Percentiles rank a stretch among this genome's conserved stretches.
phyloP scores from a whole-genome alignment of 2,329 filamentous ascomycete genomes.

The Triangularia setosa region DNA sequence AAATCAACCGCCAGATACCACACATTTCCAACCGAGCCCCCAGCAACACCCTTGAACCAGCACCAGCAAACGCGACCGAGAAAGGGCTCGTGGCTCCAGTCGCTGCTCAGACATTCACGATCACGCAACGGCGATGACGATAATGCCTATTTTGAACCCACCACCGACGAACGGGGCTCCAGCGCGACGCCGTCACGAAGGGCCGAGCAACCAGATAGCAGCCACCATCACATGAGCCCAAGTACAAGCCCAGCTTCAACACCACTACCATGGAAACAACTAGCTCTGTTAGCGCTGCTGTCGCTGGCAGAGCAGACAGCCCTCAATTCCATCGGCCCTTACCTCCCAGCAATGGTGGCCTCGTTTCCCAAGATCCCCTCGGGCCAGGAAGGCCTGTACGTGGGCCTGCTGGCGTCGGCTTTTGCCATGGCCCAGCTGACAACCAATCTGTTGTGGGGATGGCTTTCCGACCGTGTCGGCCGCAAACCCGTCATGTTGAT shows the following conservation, averaged over 20 bases:
- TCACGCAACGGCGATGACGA: neutral
- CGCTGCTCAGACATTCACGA: neutral
- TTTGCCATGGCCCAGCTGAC: conserved; percentile 91
- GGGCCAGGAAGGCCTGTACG: conserved; percentile 74
- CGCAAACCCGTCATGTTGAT: conserved; percentile 77
- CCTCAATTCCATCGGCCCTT: conserved; percentile 92
- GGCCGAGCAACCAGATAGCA: conserved; percentile 17
- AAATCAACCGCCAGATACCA: conserved; percentile 62
- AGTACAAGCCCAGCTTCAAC: conserved; percentile 37
- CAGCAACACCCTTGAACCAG: conserved; percentile 56
- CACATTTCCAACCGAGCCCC: conserved; percentile 74
- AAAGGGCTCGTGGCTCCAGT: neutral
- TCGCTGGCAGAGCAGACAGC: conserved; percentile 93
- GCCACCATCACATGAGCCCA: conserved; percentile 12
- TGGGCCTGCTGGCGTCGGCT: conserved; percentile 82
- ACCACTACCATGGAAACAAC: conserved; percentile 77
- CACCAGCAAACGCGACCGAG: conserved; percentile 7
- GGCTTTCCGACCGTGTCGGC: conserved; percentile 73
- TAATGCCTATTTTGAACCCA: neutral
- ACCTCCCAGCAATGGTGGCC: conserved; percentile 87
- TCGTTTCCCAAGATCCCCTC: conserved; percentile 76
- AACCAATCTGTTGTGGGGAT: conserved; percentile 91
- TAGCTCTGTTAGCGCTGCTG: conserved; percentile 80
- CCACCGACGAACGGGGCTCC: neutral
- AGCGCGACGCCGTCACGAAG: conserved; percentile 24